Conservation (phyloP, 2,329 filamentous ascomycete genomes). For the Colletotrichum zoysiae region DNA sequence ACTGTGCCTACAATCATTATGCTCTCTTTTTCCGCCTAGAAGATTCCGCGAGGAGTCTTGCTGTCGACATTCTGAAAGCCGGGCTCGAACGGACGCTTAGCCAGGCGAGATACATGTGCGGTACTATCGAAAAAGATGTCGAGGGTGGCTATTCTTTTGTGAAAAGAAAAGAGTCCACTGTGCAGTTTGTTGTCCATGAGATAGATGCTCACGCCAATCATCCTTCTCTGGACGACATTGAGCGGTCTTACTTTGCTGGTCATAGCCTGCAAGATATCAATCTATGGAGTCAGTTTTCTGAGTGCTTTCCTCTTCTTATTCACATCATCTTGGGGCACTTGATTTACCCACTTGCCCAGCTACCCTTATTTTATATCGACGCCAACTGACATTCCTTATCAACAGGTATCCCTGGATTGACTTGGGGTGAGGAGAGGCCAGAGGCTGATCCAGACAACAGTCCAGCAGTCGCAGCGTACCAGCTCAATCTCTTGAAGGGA, state of each 20-base stretch:
- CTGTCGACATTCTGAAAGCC: background rate
- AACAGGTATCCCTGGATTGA: background rate
- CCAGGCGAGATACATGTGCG: background rate
- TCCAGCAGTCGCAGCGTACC: slow-evolving; percentile 53
- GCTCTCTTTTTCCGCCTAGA: slow-evolving; percentile 3
- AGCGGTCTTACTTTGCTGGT: background rate
- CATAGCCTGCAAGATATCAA: slow-evolving; percentile 11
- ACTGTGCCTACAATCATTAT: background rate
- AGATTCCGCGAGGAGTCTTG: background rate
- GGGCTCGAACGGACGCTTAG: slow-evolving; percentile 5
- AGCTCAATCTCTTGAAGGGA: slow-evolving; percentile 56
- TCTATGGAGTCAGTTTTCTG: slow-evolving; percentile 1
- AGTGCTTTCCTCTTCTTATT: background rate
- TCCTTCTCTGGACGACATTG: background rate
- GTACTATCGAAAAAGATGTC: background rate
- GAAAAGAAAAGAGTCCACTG: background rate
- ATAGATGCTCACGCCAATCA: background rate
- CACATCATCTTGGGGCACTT: background rate
- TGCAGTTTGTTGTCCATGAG: background rate
- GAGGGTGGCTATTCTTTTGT: background rate
- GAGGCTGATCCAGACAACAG: slow-evolving; percentile 52
- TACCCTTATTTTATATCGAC: background rate
- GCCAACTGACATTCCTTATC: background rate
- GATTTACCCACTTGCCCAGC: background rate
- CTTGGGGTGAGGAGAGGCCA: slow-evolving; percentile 50